Evolutionary conservation across 345 rosid genomes (phyloP).

Genomic region (Conringia planisiliqua): DNA sequence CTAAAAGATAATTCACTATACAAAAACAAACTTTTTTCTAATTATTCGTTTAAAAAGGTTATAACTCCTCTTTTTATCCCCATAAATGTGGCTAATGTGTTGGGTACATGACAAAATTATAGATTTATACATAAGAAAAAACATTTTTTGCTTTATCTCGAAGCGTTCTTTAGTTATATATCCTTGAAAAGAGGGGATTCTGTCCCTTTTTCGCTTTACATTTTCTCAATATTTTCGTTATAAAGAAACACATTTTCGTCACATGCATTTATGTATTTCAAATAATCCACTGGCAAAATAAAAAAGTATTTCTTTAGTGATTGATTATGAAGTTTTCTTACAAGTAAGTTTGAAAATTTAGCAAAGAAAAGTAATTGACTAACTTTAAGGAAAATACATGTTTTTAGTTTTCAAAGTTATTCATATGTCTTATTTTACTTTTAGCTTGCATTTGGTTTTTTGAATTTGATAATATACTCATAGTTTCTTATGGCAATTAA

Average conservation of each 20-base stretch:
- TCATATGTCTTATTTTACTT: not conserved
- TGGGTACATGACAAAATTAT: slow-evolving; percentile 4
- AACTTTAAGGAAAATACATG: not conserved
- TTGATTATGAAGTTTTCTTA: not conserved
- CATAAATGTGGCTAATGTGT: slow-evolving; percentile 13
- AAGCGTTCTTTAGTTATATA: slow-evolving; percentile 20
- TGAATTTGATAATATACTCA: too few species aligned
- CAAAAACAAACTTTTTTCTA: not conserved
- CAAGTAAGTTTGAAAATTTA: not conserved
- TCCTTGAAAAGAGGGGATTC: slow-evolving; percentile 19
- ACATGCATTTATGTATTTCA: slow-evolving; percentile 14
- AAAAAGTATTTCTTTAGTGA: not conserved
- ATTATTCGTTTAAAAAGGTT: slow-evolving; percentile 4
- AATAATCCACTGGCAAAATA: not conserved
- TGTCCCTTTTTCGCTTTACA: slow-evolving; percentile 28
- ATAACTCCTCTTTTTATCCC: not conserved
- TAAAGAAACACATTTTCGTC: slow-evolving; percentile 24
- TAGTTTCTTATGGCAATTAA: not conserved
- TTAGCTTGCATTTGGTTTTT: too few species aligned
- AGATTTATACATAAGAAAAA: not conserved
- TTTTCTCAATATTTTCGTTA: slow-evolving; percentile 5
- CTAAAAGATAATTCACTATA: slow-evolving; percentile 25
- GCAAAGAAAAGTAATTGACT: not conserved
- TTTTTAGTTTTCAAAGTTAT: too few species aligned
- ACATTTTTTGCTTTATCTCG: slow-evolving; percentile 25